These are phyloP conservation scores for Metschnikowia continentalis DNA, from an alignment of 805 yeast genomes.

Conservation along the genomic window DNA sequence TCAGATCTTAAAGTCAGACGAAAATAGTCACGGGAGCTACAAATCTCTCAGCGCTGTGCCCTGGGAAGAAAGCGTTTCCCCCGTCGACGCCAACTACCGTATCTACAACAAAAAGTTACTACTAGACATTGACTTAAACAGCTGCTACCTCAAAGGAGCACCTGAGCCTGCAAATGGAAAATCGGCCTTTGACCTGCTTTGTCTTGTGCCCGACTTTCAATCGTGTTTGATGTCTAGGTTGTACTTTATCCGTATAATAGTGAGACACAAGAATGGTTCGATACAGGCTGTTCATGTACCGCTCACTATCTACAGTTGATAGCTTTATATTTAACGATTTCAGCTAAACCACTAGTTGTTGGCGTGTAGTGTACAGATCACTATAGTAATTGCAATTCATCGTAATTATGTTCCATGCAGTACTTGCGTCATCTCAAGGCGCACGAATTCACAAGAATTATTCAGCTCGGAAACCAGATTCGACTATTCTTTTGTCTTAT, in stretches of 20 bases:
- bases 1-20: slow-evolving; percentile 12
- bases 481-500: not conserved
- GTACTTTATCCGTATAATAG: slow-evolving; percentile 31
- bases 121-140: slow-evolving; percentile 25
- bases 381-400: not conserved
- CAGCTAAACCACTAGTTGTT: not conserved
- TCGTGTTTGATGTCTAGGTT: slow-evolving; percentile 33
- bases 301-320: slow-evolving; percentile 12
- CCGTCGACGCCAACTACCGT: slow-evolving; percentile 13
- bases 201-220: slow-evolving; percentile 40
- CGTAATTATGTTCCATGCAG: not conserved
- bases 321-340: not conserved
- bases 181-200: slow-evolving; percentile 25
- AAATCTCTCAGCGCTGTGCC: slow-evolving; percentile 24
- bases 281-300: slow-evolving; percentile 34
- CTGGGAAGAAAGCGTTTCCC: slow-evolving; percentile 21
- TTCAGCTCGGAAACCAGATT: not conserved
- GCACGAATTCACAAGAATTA: not conserved
- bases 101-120: slow-evolving; percentile 28
- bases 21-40: slow-evolving; percentile 19
- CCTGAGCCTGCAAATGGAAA: slow-evolving; percentile 8
- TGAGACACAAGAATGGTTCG: slow-evolving; percentile 29
- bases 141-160: slow-evolving; percentile 28
- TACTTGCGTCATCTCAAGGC: not conserved
- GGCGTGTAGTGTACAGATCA: not conserved